Conservation (phyloP, 768 basidiomycete species). For the Crassisporium funariophilum region DNA sequence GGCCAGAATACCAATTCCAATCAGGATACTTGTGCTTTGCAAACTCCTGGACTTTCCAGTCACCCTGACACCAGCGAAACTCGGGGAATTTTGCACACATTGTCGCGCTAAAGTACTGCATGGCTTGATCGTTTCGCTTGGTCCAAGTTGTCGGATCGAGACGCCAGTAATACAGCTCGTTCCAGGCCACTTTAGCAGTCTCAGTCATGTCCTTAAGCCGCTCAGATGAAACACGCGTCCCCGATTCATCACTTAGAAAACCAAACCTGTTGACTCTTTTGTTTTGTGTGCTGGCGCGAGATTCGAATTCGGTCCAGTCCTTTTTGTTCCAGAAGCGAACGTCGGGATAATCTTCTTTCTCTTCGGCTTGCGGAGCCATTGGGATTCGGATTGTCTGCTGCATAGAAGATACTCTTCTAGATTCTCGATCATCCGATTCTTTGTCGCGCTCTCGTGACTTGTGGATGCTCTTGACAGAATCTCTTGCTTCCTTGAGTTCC, state of each 20-base stretch:
- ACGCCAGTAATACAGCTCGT: not conserved
- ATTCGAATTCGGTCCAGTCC: not conserved
- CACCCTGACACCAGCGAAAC: slow-evolving; percentile 1
- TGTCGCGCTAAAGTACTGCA: not conserved
- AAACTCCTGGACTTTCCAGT: slow-evolving; percentile 7
- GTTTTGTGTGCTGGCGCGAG: not conserved
- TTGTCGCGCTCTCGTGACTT: not conserved
- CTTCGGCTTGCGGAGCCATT: not conserved
- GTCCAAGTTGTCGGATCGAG: slow-evolving; percentile 7
- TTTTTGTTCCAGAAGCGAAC: not conserved
- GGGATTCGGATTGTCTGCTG: not conserved
- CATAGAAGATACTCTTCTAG: not conserved
- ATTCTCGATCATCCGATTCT: not conserved
- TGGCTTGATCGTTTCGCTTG: slow-evolving; percentile 1
- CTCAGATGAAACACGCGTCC: not conserved
- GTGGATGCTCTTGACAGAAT: not conserved
- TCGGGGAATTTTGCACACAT: slow-evolving; percentile 6
- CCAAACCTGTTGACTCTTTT: not conserved
- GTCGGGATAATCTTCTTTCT: not conserved
- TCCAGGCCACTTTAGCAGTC: not conserved
- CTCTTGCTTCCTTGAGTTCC: not conserved
- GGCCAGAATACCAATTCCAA: not conserved
- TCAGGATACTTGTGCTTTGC: slow-evolving; percentile 6
- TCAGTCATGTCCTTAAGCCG: slow-evolving; percentile 3
- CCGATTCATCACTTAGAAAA: slow-evolving; percentile 1